Evolutionary conservation across 176 grass and related monocot species (phyloP).

Genomic region (Pharus latifolius): DNA sequence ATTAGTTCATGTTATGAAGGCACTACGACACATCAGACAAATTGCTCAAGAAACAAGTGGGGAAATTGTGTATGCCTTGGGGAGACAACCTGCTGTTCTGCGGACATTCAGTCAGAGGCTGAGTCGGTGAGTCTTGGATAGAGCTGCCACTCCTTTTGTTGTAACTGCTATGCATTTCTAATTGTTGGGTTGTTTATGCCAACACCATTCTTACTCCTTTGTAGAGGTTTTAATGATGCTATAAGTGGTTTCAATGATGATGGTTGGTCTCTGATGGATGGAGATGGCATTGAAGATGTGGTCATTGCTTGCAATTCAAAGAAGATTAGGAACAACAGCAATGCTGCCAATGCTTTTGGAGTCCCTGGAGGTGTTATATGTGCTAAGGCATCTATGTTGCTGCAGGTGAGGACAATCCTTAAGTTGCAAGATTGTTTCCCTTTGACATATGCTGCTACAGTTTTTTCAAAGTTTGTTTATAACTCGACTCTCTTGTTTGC

Average conservation of each 20-base stretch:
- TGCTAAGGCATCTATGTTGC: constrained; percentile 95
- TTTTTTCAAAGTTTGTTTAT: not conserved
- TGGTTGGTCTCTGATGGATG: constrained; percentile 80
- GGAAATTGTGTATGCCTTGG: constrained; percentile 69
- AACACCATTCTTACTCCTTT: constrained; percentile 11
- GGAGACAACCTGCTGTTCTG: constrained; percentile 82
- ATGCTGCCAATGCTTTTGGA: constrained; percentile 46
- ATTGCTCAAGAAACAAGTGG: constrained; percentile 94
- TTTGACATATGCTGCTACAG: not conserved
- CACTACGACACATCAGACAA: constrained; percentile 83
- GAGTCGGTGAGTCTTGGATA: constrained; percentile 51
- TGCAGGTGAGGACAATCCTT: constrained; percentile 48
- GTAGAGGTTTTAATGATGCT: constrained; percentile 92
- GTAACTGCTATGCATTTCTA: not conserved
- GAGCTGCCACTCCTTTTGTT: not conserved
- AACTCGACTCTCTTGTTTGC: not conserved
- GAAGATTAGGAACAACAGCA: constrained; percentile 41
- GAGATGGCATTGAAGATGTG: constrained; percentile 86
- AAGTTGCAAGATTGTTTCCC: not conserved
- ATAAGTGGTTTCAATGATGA: constrained; percentile 98
- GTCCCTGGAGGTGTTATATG: constrained; percentile 78
- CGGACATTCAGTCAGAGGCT: constrained; percentile 88
- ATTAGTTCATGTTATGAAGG: constrained; percentile 44
- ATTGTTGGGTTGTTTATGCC: not conserved
- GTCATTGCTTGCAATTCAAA: constrained; percentile 74